Evolutionary conservation across 2,329 filamentous ascomycete species (phyloP).

Genomic region (Lecanicillium sp.): DNA sequence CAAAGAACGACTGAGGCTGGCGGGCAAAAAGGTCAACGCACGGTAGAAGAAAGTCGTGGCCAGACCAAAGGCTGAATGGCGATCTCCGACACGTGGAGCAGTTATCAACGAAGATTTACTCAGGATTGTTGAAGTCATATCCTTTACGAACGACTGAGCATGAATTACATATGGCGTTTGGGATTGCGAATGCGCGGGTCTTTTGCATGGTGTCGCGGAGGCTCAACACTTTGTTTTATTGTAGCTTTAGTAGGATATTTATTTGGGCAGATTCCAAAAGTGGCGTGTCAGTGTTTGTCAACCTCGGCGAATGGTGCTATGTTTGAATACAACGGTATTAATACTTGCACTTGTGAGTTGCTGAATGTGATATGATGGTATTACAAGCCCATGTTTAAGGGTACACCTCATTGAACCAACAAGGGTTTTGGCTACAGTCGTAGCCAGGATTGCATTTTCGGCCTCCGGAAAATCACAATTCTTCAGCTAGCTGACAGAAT

Average conservation of each 20-base stretch:
- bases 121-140: constrained; percentile 6
- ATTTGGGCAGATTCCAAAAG: neutral
- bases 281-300: neutral
- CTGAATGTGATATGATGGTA: too few relatives aligned
- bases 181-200: constrained; percentile 2
- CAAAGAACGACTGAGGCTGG: constrained; percentile 57
- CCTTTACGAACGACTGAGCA: constrained; percentile 9
- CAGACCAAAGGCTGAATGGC: neutral
- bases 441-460: too few relatives aligned
- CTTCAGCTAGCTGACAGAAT: too few relatives aligned
- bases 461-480: too few relatives aligned
- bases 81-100: neutral
- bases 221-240: neutral
- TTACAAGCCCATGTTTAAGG: too few relatives aligned
- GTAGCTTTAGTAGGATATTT: neutral
- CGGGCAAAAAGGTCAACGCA: constrained; percentile 45
- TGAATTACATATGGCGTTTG: constrained; percentile 11
- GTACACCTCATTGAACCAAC: too few relatives aligned
- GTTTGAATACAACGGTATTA: constrained; percentile 2
- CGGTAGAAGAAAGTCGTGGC: constrained; percentile 31
- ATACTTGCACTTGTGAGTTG: too few relatives aligned
- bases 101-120: neutral
- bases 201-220: constrained; percentile 1
- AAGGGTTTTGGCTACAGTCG: too few relatives aligned
- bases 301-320: neutral